Conservation (phyloP, 768 basidiomycete genomes). For the Boletus coccyginus region DNA sequence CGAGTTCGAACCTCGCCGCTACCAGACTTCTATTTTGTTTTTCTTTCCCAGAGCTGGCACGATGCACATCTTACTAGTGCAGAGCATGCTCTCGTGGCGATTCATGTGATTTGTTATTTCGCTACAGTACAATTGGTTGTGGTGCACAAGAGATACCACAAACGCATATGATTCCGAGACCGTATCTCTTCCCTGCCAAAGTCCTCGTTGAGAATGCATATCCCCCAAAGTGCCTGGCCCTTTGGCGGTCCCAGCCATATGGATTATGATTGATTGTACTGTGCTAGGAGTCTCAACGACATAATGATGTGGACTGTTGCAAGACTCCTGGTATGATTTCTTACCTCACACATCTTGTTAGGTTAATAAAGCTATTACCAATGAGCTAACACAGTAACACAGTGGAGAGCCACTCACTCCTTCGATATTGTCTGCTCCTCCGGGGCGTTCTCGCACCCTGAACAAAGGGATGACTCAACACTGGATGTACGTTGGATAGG, state of each 20-base stretch:
- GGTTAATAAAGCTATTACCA: constrained; percentile 29
- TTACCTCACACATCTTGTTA: not conserved
- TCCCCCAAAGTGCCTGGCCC: not conserved
- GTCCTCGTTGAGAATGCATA: not conserved
- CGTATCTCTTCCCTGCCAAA: not conserved
- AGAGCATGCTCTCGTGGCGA: not conserved
- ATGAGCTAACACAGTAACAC: constrained; percentile 1
- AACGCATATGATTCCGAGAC: not conserved
- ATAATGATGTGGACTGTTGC: not conserved
- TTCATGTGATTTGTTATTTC: not conserved
- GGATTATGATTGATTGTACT: not conserved
- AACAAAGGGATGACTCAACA: not conserved
- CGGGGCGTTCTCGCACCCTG: constrained; percentile 68
- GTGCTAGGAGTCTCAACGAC: not conserved
- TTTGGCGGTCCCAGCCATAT: not conserved
- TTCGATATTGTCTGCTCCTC: constrained; percentile 60
- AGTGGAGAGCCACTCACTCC: constrained; percentile 28
- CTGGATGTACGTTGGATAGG: not conserved
- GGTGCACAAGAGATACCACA: not conserved
- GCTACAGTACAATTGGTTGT: not conserved
- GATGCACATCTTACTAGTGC: not conserved
- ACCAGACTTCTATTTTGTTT: constrained; percentile 40
- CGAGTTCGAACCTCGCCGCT: constrained; percentile 92
- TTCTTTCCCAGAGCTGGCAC: not conserved
- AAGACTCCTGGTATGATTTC: not conserved